A percentile compares a stretch with the other conserved stretches of the same genome.
Evolutionary conservation across 768 basidiomycete genomes (phyloP).

Genomic region (Hemileccinum impolitum): DNA sequence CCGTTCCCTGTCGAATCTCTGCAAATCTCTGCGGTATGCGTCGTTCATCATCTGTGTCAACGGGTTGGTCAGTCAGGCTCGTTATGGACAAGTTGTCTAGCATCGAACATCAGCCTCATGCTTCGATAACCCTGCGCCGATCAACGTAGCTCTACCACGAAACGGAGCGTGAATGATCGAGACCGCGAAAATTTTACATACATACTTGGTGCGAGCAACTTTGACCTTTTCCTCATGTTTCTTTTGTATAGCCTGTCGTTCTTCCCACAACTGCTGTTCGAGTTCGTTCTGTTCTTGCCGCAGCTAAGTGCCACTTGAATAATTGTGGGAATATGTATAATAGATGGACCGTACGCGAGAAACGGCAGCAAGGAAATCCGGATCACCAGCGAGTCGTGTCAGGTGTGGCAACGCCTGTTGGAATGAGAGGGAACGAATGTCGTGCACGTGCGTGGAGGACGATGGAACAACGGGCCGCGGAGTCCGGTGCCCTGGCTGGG

Average conservation of each 20-base stretch:
- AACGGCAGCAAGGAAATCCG: conserved; percentile 47
- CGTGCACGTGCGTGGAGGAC: conserved; percentile 21
- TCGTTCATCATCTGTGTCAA: conserved; percentile 57
- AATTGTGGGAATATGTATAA: not conserved
- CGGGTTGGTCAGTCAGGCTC: conserved; percentile 12
- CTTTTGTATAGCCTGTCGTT: conserved; percentile 55
- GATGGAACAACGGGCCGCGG: conserved; percentile 5
- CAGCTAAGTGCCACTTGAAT: conserved; percentile 42
- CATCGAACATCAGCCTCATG: conserved; percentile 49
- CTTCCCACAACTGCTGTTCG: conserved; percentile 67
- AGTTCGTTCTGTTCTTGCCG: conserved; percentile 67
- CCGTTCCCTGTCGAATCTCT: conserved; percentile 65
- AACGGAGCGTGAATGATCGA: conserved; percentile 3
- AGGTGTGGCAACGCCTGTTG: conserved; percentile 68
- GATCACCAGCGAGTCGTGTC: conserved; percentile 56
- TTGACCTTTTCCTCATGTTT: conserved; percentile 73
- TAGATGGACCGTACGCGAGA: conserved; percentile 43
- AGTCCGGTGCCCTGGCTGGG: conserved; percentile 9
- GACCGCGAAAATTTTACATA: conserved; percentile 2
- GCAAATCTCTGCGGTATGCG: conserved; percentile 61
- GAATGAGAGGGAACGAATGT: conserved; percentile 53
- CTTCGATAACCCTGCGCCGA: conserved; percentile 60
- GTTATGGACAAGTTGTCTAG: conserved; percentile 4
- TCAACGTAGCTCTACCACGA: conserved; percentile 56
- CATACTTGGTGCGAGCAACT: conserved; percentile 63